Conservation (phyloP, 345 rosid species). For the Citropsis articulata region DNA sequence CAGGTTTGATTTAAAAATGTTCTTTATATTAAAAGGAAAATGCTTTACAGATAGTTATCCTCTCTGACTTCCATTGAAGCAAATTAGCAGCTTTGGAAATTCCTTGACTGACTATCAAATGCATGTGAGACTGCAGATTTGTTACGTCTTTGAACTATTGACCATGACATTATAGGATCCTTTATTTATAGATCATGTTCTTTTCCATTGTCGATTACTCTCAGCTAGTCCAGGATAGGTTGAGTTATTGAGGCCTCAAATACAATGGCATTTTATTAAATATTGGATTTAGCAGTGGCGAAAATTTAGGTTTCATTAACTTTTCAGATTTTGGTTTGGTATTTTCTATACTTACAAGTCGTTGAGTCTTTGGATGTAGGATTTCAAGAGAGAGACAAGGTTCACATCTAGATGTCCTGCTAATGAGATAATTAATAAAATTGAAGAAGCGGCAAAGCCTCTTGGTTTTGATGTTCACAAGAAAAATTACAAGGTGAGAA, state of each 20-base stretch:
- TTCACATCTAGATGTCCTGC: constrained; percentile 81
- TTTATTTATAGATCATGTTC: background rate
- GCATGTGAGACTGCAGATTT: background rate
- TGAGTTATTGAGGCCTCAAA: background rate
- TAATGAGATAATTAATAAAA: constrained; percentile 76
- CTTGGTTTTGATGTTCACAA: constrained; percentile 89
- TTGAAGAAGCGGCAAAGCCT: constrained; percentile 90
- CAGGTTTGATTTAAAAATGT: constrained; percentile 48
- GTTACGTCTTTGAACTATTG: background rate
- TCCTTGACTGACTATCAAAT: background rate
- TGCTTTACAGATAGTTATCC: background rate
- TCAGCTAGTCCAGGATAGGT: background rate
- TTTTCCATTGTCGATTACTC: background rate
- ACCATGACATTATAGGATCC: background rate
- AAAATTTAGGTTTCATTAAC: background rate
- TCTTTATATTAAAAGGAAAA: background rate
- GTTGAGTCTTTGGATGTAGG: constrained; percentile 35
- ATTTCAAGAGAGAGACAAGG: constrained; percentile 85
- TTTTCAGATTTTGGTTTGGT: background rate
- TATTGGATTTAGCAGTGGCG: background rate
- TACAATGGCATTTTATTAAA: background rate
- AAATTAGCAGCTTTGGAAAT: background rate
- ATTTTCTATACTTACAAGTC: background rate
- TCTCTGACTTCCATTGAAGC: background rate
- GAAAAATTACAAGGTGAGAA: constrained; percentile 83